Evolutionary conservation across 805 yeast genomes (phyloP), one percentile per base, ranked within the genome.

Genomic region (Pichia heedii): DNA sequence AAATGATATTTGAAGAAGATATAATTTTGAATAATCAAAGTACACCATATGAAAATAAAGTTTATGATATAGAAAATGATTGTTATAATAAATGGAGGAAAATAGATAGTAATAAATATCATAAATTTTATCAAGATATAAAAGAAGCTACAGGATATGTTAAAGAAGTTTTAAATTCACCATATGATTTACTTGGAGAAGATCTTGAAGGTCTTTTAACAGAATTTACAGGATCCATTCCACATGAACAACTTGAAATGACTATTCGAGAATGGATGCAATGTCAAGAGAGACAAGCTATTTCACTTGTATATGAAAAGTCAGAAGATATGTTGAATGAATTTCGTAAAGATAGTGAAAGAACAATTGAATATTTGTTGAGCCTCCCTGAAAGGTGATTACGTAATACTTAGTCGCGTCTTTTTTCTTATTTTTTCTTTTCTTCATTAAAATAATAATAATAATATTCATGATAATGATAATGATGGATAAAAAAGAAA

Each of bases 261-360:
- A 75, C 83, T 0, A 73, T 86, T n/a, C 68, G 70, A 39, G 75
- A 82, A 46, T 87, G 95, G 95, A 61, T 84, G 19, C 54, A 55
- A 26, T 66, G 70, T 50, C 72, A 73, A 52, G 83, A 86, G 0
- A 60, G 62, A 12, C 74, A 73, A 49, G 79, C 83, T 20, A 70
- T 70, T 35, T 59, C 59, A 22, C 65, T 76, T 38, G 65, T 81
- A 6, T 57, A 66, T 29, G 66, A 66, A 24, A 70, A 72, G 24
- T 67, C 78, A 30, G 65, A 68, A 5, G 62, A 58, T 27, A 69
- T 83, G 67, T 59, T 79, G 19, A 54, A 61, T 16, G 65, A 66
- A 15, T 74, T 79, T 51, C 69, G 66, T 36, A 55, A 51, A 1
- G 79, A 79, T 45, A 71, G 75, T 35, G 65, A 5, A 8, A 29